These are phyloP conservation scores for Pyricularia pennisetigena DNA, from an alignment of 2,329 filamentous ascomycete species.

Conservation along the genomic window DNA sequence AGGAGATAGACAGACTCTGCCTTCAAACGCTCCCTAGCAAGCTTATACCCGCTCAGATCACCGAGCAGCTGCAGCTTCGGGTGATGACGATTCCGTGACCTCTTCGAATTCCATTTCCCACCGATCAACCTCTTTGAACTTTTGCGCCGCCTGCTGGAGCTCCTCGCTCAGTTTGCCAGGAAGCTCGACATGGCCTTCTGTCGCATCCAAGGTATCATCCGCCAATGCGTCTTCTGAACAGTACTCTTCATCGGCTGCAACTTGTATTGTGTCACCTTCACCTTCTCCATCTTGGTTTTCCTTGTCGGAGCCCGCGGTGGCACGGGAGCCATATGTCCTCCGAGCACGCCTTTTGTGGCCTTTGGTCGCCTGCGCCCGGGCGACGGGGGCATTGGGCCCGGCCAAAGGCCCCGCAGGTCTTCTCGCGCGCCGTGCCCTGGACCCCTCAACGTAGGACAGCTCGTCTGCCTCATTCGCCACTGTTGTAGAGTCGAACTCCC, in stretches of 20 bases:
- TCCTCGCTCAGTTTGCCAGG: slow-evolving; percentile 35
- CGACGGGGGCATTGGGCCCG: background rate
- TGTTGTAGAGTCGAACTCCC: slow-evolving; percentile 27
- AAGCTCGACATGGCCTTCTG: slow-evolving; percentile 18
- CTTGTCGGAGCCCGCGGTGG: slow-evolving; percentile 36
- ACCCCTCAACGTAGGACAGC: slow-evolving; percentile 27
- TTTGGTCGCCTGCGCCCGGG: slow-evolving; percentile 8
- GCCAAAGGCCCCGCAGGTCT: background rate
- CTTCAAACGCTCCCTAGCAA: background rate
- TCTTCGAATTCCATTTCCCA: slow-evolving; percentile 62
- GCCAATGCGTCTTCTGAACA: slow-evolving; percentile 22
- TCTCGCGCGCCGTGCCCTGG: background rate
- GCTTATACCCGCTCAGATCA: slow-evolving; percentile 2
- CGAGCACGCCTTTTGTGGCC: slow-evolving; percentile 13
- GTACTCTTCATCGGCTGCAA: slow-evolving; percentile 22
- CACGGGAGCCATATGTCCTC: slow-evolving; percentile 39
- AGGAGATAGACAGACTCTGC: background rate
- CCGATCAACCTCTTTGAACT: slow-evolving; percentile 60
- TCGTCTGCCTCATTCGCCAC: slow-evolving; percentile 47
- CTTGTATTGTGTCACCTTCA: slow-evolving; percentile 20
- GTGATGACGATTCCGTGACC: slow-evolving; percentile 45
- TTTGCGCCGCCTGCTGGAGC: slow-evolving; percentile 47
- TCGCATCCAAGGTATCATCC: slow-evolving; percentile 31
- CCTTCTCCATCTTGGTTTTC: slow-evolving; percentile 38
- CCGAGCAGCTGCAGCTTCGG: slow-evolving; percentile 27